phyloP scores from a whole-genome alignment of 2,329 filamentous ascomycete genomes.

The Alternaria brassicae region DNA sequence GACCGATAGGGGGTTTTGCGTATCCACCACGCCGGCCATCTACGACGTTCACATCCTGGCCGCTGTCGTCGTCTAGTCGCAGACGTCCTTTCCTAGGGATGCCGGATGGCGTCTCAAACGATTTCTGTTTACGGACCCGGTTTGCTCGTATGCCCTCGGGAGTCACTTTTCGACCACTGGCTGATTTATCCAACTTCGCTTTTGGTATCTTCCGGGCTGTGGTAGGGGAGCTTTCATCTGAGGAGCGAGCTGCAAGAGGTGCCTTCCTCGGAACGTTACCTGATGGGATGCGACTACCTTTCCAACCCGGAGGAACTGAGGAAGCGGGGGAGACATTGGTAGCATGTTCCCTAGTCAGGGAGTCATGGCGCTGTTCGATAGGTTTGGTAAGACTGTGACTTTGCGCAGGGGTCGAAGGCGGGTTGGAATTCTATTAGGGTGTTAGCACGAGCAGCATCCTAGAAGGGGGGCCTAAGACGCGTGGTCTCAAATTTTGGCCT shows the following conservation, averaged over 20 bases:
- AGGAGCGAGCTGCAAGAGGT: background rate
- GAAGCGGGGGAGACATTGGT: background rate
- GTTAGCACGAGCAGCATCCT: background rate
- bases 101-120: background rate
- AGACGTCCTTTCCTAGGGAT: background rate
- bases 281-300: background rate
- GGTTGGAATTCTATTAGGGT: background rate
- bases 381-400: too few relatives aligned
- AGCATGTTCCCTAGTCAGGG: background rate
- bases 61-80: background rate
- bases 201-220: background rate
- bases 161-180: background rate
- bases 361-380: background rate
- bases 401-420: background rate
- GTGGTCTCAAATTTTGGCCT: background rate
- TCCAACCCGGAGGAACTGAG: background rate
- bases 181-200: background rate
- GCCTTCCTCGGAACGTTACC: constrained; percentile 5
- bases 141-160: background rate
- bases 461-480: background rate
- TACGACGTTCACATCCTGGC: background rate
- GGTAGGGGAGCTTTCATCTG: background rate
- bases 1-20: background rate
- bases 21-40: too few relatives aligned
- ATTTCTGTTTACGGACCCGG: background rate